These are phyloP conservation scores for Cercospora nicotianae DNA, from an alignment of 2,329 filamentous ascomycete genomes.

Conservation along the genomic window DNA sequence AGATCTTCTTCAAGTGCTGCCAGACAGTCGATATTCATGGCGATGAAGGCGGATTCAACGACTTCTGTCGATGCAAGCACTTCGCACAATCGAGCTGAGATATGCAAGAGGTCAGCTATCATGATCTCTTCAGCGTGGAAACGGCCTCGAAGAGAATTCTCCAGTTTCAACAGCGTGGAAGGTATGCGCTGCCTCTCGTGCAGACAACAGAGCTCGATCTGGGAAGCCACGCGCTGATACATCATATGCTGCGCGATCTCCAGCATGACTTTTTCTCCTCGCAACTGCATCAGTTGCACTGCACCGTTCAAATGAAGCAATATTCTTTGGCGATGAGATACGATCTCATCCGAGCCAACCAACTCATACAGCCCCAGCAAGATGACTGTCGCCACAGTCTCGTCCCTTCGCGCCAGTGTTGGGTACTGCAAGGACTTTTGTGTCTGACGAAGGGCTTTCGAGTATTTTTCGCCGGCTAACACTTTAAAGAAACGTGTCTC, in stretches of 20 bases:
- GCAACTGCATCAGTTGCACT: neutral
- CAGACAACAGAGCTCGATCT: neutral
- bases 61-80: neutral
- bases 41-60: neutral
- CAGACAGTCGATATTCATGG: neutral
- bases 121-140: neutral
- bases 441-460: neutral
- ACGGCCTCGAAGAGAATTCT: neutral
- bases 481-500: neutral
- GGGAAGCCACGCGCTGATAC: neutral
- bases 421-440: neutral
- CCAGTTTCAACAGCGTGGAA: neutral
- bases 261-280: neutral
- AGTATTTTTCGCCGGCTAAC: neutral
- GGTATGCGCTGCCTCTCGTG: neutral
- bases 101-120: neutral
- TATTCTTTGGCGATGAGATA: neutral
- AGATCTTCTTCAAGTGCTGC: constrained; percentile 10
- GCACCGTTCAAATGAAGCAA: neutral
- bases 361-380: neutral
- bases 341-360: neutral
- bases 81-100: neutral
- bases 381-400: neutral
- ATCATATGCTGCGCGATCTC: neutral
- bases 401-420: neutral